Conservation (phyloP, 768 basidiomycete species). For the Rhodotorula babjevae region DNA sequence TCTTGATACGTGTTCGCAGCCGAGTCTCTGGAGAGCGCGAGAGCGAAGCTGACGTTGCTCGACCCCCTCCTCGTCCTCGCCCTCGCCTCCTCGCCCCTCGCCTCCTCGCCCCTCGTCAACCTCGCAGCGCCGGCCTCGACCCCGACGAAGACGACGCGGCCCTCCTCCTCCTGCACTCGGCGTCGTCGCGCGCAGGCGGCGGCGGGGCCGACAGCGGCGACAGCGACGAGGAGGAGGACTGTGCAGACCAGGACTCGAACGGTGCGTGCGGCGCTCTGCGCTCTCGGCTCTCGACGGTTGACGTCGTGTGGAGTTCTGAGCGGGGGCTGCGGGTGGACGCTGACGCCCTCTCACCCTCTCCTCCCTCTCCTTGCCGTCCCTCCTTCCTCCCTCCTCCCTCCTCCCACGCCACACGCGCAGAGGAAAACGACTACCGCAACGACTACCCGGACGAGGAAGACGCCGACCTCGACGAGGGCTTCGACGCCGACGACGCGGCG, state of each 20-base stretch:
- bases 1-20: no score
- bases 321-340: no score
- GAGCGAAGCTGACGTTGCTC: no score
- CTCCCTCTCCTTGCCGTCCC: background rate
- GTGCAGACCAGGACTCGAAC: slow-evolving; percentile 39
- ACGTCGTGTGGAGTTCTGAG: no score
- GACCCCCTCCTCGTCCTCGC: no score
- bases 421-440: slow-evolving; percentile 42
- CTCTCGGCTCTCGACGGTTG: no score
- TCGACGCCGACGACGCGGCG: no score
- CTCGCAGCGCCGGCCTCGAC: slow-evolving; percentile 16
- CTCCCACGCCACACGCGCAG: background rate
- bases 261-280: background rate
- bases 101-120: background rate
- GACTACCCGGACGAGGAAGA: slow-evolving; percentile 41
- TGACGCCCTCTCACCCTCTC: no score
- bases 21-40: no score
- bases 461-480: background rate
- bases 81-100: background rate
- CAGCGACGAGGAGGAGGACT: slow-evolving; percentile 33
- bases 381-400: no score
- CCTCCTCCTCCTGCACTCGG: slow-evolving; percentile 11
- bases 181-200: no score
- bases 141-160: slow-evolving; percentile 9
- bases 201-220: no score